Evolutionary conservation across 2,329 filamentous ascomycete genomes (phyloP), one percentile per base, ranked within the genome.

Genomic region (Alternaria burnsii): DNA sequence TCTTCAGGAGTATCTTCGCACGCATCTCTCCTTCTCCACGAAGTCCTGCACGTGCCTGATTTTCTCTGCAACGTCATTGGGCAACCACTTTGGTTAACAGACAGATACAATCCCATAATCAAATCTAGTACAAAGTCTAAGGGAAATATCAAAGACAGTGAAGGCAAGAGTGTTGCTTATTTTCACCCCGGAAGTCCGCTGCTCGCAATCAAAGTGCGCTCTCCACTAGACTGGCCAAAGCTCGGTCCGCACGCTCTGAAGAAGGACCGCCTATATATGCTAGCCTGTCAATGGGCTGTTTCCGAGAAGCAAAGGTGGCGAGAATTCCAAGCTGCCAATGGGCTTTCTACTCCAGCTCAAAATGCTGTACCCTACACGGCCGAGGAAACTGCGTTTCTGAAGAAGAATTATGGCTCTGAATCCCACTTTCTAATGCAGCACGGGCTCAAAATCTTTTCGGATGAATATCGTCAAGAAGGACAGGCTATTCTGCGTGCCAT

Each of bases 391-490:
- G 24, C 53, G n/a, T 82, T 75, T 71, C 65, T 81, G 36, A 79
- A 78, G 52, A 43, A 68, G 8, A 14, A 79, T 52, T 80, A 67
- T 38, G 57, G 64, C 10, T 60, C 59, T 34, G 76, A 81, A 58
- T 79, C 70, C 60, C 61, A 75, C 10, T 81, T 81, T 55, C 70
- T 81, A 4, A 36, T 30, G 3, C 18, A 28, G 6, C 57, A 74
- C 55, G 71, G 73, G 0, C 65, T 81, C 22, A 76, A 58, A 16
- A 79, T 81, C 47, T 61, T 75, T 61, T 74, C 78, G 9, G 76
- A 80, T 4, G 75, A 80, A 44, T 73, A 81, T 55, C 77, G 79
- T 30, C 75, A 68, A 50, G 70, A 79, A 51, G 78, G 78, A 5
- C 62, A 76, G 9, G 12, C 9, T 4, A 73, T 80, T 30, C 42